phyloP scores from a whole-genome alignment of 2,329 filamentous ascomycete species.

The Colletotrichum ledebouriae region DNA sequence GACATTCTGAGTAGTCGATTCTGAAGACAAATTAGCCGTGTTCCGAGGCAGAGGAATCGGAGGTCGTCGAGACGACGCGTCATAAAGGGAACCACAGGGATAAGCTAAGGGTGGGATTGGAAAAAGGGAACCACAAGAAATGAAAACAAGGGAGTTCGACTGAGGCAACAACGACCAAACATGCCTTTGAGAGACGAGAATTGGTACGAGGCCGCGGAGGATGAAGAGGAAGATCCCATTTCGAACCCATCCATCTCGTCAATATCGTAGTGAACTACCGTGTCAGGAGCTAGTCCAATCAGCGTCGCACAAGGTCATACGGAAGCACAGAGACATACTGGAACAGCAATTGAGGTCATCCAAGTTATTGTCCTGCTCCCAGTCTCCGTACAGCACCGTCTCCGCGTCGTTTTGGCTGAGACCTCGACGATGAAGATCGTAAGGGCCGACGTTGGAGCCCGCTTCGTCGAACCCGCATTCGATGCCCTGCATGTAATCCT shows the following conservation, averaged over 20 bases:
- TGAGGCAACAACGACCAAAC: not conserved
- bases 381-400: slow-evolving; percentile 38
- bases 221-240: slow-evolving; percentile 1
- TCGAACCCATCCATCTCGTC: slow-evolving; percentile 1
- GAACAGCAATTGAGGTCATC: slow-evolving; percentile 27
- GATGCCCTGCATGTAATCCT: slow-evolving; percentile 4
- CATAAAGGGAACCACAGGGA: slow-evolving; percentile 10
- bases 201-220: slow-evolving; percentile 23
- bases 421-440: not conserved
- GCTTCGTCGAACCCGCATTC: slow-evolving; percentile 11
- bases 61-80: not conserved
- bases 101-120: not conserved
- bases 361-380: slow-evolving; percentile 41
- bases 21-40: not conserved
- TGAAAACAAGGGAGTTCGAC: not conserved
- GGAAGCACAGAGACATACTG: slow-evolving; percentile 14
- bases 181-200: slow-evolving; percentile 21
- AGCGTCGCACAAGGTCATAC: not conserved
- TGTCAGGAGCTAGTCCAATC: slow-evolving; percentile 25
- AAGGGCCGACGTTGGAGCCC: slow-evolving; percentile 34
- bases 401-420: slow-evolving; percentile 18
- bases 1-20: not conserved
- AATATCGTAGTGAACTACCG: slow-evolving; percentile 28
- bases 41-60: too few relatives aligned
- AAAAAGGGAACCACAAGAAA: slow-evolving; percentile 4